Percentiles rank a stretch among this genome's conserved stretches.
phyloP scores from a whole-genome alignment of 495 filamentous ascomycete genomes.

The Hyaloscypha finlandica region DNA sequence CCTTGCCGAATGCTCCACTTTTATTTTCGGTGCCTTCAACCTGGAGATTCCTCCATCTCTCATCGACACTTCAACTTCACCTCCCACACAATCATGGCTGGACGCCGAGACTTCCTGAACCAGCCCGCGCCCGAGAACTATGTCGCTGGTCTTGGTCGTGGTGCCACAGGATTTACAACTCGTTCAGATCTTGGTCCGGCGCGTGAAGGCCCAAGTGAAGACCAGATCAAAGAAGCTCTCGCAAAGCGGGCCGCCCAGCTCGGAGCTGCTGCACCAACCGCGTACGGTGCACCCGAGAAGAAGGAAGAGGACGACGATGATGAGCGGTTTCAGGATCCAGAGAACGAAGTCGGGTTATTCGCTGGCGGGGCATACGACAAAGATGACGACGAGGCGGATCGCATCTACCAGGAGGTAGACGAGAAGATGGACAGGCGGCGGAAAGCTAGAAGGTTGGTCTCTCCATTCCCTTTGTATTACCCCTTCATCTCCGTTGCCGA shows the following conservation, averaged over 20 bases:
- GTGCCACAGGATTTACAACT: constrained; percentile 97
- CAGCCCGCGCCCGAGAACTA: constrained; percentile 97
- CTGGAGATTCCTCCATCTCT: not conserved
- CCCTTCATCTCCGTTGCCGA: constrained; percentile 42
- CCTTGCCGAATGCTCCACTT: not conserved
- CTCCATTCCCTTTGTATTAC: constrained; percentile 32
- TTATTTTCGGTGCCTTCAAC: constrained; percentile 1
- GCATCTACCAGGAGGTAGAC: constrained; percentile 92
- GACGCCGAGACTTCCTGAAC: constrained; percentile 87
- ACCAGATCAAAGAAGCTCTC: constrained; percentile 96
- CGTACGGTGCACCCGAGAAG: constrained; percentile 76
- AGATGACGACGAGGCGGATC: constrained; percentile 95
- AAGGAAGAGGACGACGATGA: constrained; percentile 79
- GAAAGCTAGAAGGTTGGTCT: constrained; percentile 85
- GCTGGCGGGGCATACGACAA: constrained; percentile 91
- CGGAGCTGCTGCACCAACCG: constrained; percentile 76
- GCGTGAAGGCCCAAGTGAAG: constrained; percentile 93
- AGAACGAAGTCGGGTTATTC: constrained; percentile 95
- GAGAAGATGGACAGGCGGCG: constrained; percentile 93
- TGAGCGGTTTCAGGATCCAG: constrained; percentile 90
- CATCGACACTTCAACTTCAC: not conserved
- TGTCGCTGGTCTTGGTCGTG: constrained; percentile 95
- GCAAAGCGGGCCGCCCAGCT: constrained; percentile 86
- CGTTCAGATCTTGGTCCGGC: constrained; percentile 95
- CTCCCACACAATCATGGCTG: constrained; percentile 55